Percentiles rank a stretch among this genome's conserved stretches.
These are phyloP conservation scores for Candida arabinofermentans DNA, from an alignment of 805 yeast species.

Conservation along the genomic window DNA sequence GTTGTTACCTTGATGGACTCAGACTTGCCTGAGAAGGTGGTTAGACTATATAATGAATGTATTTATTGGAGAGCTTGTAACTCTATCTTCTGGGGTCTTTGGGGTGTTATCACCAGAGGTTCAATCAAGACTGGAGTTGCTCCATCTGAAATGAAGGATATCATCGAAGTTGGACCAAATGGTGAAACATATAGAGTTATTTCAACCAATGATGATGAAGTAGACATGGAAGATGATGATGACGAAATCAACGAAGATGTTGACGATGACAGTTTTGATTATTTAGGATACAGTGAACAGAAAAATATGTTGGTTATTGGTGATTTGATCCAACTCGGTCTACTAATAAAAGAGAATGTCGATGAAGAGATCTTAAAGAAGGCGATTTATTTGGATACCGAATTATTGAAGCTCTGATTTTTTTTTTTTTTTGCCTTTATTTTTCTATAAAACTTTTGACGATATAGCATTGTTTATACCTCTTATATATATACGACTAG, in stretches of 20 bases:
- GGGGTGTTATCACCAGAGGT: slow-evolving; percentile 69
- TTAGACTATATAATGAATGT: slow-evolving; percentile 57
- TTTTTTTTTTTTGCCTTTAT: neutral
- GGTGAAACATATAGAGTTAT: slow-evolving; percentile 43
- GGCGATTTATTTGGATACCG: slow-evolving; percentile 41
- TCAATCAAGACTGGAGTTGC: slow-evolving; percentile 11
- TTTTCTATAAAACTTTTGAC: no score
- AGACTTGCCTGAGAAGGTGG: slow-evolving; percentile 35
- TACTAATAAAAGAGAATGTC: slow-evolving; percentile 35
- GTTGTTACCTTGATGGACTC: slow-evolving; percentile 34
- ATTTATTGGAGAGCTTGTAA: slow-evolving; percentile 78
- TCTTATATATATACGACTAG: no score
- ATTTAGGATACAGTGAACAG: slow-evolving; percentile 68
- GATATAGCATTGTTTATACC: neutral
- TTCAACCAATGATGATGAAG: slow-evolving; percentile 23
- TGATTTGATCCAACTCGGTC: slow-evolving; percentile 61
- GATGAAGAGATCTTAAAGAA: slow-evolving; percentile 29
- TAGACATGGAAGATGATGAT: slow-evolving; percentile 27
- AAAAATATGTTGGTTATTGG: slow-evolving; percentile 72
- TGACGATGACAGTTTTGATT: slow-evolving; percentile 66
- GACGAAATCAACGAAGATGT: slow-evolving; percentile 27
- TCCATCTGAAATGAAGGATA: slow-evolving; percentile 17
- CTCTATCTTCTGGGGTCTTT: slow-evolving; percentile 76
- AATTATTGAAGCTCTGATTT: slow-evolving; percentile 13
- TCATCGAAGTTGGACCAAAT: slow-evolving; percentile 49